These are phyloP conservation scores for Flaveria sonorensis DNA, from an alignment of 129 eudicot species.

Conservation along the genomic window DNA sequence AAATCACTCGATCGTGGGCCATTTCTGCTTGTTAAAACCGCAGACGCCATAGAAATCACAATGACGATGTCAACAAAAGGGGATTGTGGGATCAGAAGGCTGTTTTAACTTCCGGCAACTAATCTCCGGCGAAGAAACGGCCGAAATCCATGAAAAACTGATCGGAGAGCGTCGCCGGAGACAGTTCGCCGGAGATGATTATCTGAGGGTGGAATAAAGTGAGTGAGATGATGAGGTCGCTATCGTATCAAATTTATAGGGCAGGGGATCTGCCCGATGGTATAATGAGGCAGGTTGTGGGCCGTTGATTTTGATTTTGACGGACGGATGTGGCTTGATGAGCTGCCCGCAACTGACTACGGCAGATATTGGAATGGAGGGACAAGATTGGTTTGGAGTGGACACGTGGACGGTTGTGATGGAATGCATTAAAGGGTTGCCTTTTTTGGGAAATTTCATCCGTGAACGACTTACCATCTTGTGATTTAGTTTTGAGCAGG, in stretches of 20 bases:
- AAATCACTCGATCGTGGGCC: conserved; percentile 33
- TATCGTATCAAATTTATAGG: conserved; percentile 38
- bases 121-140: conserved; percentile 40
- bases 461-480: background rate
- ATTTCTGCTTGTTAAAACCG: conserved; percentile 39
- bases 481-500: background rate
- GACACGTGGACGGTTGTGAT: conserved; percentile 40
- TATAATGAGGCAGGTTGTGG: conserved; percentile 27
- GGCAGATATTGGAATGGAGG: conserved; percentile 16
- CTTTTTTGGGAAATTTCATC: background rate
- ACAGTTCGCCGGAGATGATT: background rate
- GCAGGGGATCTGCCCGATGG: conserved; percentile 41
- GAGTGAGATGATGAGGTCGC: conserved; percentile 1
- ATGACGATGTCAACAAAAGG: conserved; percentile 3
- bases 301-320: conserved; percentile 37
- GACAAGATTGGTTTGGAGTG: background rate
- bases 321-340: conserved; percentile 31
- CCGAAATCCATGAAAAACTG: conserved; percentile 27
- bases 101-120: background rate
- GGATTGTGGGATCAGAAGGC: background rate
- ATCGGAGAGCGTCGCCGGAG: conserved; percentile 17
- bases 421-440: background rate
- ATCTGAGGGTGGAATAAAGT: conserved; percentile 10
- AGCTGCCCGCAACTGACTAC: conserved; percentile 38
- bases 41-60: conserved; percentile 49